These are phyloP conservation scores for Aspergillus sp. DNA, from an alignment of 2,329 filamentous ascomycete species.

Conservation along the genomic window DNA sequence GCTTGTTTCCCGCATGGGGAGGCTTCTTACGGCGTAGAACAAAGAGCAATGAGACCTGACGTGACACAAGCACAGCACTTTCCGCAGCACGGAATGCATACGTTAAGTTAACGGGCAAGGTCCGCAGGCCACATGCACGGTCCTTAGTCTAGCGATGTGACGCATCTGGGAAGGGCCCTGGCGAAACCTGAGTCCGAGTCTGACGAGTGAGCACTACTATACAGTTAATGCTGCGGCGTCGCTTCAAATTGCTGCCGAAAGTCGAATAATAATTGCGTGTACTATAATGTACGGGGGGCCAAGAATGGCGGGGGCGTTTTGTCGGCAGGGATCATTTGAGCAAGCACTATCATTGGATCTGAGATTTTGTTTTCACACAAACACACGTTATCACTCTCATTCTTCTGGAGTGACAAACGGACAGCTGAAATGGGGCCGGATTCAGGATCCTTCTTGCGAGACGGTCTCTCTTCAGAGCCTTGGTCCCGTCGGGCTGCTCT, in stretches of 20 bases:
- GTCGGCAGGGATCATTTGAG: neutral
- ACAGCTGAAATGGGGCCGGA: too few species aligned
- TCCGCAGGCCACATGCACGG: conserved; percentile 9
- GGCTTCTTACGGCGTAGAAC: neutral
- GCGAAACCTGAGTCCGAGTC: neutral
- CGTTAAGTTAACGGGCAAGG: neutral
- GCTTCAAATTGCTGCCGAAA: neutral
- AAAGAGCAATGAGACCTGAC: neutral
- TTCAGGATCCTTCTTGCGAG: too few species aligned
- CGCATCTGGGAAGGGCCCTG: neutral
- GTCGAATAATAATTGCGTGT: neutral
- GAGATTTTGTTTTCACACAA: neutral
- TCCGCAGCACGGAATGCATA: neutral
- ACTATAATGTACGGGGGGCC: neutral
- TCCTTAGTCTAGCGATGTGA: neutral
- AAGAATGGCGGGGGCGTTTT: neutral
- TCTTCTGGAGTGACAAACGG: too few species aligned
- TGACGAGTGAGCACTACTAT: neutral
- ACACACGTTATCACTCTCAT: neutral
- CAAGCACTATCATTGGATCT: too few species aligned
- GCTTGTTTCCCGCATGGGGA: neutral
- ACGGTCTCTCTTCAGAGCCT: too few species aligned
- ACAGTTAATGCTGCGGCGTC: neutral
- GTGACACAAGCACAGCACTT: neutral
- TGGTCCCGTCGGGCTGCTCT: too few species aligned